These are phyloP conservation scores for Ophioceras dolichostomum DNA, from an alignment of 2,329 filamentous ascomycete species.

Conservation along the genomic window DNA sequence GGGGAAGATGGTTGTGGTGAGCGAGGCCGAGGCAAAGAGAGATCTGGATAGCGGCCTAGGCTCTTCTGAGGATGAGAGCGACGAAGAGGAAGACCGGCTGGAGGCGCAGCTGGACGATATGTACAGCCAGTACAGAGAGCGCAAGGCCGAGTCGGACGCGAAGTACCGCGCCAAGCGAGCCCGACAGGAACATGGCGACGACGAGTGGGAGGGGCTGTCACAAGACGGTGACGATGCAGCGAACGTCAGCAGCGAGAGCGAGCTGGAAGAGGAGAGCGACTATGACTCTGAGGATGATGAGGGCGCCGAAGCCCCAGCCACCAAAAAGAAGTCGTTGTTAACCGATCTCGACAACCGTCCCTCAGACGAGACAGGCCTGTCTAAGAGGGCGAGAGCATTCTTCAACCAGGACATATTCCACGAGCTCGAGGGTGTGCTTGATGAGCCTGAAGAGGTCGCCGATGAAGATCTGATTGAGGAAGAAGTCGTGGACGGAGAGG, in stretches of 20 bases:
- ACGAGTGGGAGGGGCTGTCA: slow-evolving; percentile 87
- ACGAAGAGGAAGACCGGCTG: slow-evolving; percentile 70
- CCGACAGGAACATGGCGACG: slow-evolving; percentile 67
- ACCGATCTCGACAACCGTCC: slow-evolving; percentile 48
- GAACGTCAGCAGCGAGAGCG: slow-evolving; percentile 30
- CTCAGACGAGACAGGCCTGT: slow-evolving; percentile 48
- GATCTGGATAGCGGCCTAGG: slow-evolving; percentile 48
- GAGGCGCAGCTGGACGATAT: slow-evolving; percentile 77
- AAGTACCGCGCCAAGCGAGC: slow-evolving; percentile 88
- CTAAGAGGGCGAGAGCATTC: slow-evolving; percentile 74
- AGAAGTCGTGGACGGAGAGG: slow-evolving; percentile 13
- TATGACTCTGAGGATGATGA: slow-evolving; percentile 48
- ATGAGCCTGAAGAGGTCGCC: slow-evolving; percentile 26
- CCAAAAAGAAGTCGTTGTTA: slow-evolving; percentile 35
- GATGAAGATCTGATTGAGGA: slow-evolving; percentile 5
- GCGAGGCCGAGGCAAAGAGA: slow-evolving; percentile 41
- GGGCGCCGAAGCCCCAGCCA: too few species aligned
- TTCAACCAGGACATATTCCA: slow-evolving; percentile 95
- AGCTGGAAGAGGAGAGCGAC: slow-evolving; percentile 49
- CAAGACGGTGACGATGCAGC: slow-evolving; percentile 42
- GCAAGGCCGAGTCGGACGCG: slow-evolving; percentile 66
- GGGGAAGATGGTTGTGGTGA: slow-evolving; percentile 64
- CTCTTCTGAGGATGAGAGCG: slow-evolving; percentile 49
- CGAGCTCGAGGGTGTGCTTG: slow-evolving; percentile 57
- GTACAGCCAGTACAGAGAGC: slow-evolving; percentile 77